Evolutionary conservation across 2,329 filamentous ascomycete species (phyloP).

Genomic region (Colletotrichum chrysophilum): DNA sequence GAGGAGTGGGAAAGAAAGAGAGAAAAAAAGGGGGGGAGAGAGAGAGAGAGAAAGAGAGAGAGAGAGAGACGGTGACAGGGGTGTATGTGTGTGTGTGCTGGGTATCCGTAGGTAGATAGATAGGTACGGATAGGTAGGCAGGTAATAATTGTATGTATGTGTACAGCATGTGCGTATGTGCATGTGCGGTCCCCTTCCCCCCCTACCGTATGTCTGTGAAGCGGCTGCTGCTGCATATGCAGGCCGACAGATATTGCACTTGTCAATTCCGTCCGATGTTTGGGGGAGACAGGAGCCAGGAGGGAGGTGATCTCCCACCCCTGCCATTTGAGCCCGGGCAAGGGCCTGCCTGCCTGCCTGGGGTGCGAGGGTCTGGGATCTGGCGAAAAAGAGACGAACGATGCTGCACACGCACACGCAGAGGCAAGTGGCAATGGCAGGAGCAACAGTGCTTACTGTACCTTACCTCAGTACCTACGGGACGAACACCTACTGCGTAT

Average conservation of each 20-base stretch:
- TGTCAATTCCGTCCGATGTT: constrained; percentile 11
- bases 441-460: not conserved
- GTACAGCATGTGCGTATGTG: not conserved
- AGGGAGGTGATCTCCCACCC: constrained; percentile 1
- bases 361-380: not conserved
- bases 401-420: not conserved
- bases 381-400: not conserved
- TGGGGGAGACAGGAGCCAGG: not conserved
- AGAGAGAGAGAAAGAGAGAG: not conserved
- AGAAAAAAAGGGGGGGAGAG: not conserved
- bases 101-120: not conserved
- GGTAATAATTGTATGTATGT: not conserved
- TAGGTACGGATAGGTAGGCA: not conserved
- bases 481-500: too few species aligned
- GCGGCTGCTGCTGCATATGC: not conserved
- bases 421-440: not conserved
- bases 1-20: not conserved
- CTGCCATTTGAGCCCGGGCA: not conserved
- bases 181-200: not conserved
- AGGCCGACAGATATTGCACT: not conserved
- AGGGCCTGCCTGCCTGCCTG: not conserved
- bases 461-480: not conserved
- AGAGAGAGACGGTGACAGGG: not conserved
- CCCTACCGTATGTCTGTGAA: not conserved
- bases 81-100: not conserved